Conservation (phyloP, 768 basidiomycete genomes). For the Scleroderma citrinum region DNA sequence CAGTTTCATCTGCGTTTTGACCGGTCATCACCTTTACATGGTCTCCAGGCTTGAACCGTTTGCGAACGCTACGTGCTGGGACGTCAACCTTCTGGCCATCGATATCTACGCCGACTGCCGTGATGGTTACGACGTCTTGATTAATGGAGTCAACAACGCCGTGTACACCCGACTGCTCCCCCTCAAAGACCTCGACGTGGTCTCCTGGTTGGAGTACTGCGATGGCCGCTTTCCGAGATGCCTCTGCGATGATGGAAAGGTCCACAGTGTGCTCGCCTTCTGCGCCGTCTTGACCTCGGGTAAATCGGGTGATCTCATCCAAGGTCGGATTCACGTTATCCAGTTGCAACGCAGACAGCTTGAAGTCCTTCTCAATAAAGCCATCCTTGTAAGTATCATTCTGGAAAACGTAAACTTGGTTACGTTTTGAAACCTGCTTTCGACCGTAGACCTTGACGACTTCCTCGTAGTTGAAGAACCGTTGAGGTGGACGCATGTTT, state of each 20-base stretch:
- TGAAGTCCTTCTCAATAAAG: constrained; percentile 95
- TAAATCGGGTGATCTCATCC: constrained; percentile 93
- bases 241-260: constrained; percentile 87
- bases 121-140: constrained; percentile 81
- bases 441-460: constrained; percentile 81
- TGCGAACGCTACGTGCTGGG: constrained; percentile 83
- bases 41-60: constrained; percentile 94
- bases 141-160: constrained; percentile 89
- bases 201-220: constrained; percentile 96
- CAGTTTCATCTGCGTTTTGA: constrained; percentile 91
- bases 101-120: constrained; percentile 73
- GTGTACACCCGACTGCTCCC: constrained; percentile 89
- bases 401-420: constrained; percentile 78
- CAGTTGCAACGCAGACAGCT: constrained; percentile 63
- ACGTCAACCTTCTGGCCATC: constrained; percentile 84
- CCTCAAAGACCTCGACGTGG: constrained; percentile 95
- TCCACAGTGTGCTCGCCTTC: constrained; percentile 71
- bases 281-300: constrained; percentile 64
- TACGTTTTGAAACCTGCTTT: constrained; percentile 68
- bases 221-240: constrained; percentile 85
- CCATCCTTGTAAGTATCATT: constrained; percentile 93
- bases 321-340: constrained; percentile 94
- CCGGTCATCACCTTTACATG: constrained; percentile 99
- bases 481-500: constrained; percentile 80
- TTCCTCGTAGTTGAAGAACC: constrained; percentile 92